Evolutionary conservation across 2,329 filamentous ascomycete species (phyloP).

Genomic region (Aspergillus sp.): DNA sequence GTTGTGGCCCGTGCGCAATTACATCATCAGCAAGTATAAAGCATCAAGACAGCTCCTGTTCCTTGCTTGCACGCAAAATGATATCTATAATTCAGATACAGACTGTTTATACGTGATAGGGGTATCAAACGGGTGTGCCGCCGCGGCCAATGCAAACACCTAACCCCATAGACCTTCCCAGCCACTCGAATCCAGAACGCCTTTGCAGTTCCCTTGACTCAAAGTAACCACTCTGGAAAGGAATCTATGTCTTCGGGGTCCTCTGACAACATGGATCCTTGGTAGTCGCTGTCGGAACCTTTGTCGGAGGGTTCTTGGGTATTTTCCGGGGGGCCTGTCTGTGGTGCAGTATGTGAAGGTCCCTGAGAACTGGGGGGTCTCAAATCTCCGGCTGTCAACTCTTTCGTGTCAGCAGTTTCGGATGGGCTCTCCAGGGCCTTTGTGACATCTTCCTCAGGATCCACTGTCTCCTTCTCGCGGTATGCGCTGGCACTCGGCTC

Average conservation of each 20-base stretch:
- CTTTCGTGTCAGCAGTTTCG: constrained; percentile 15
- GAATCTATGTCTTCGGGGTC: constrained; percentile 58
- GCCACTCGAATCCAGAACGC: no score
- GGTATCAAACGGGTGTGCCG: no score
- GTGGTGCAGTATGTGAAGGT: constrained; percentile 12
- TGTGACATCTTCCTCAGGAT: no score
- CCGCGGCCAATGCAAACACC: no score
- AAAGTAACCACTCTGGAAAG: constrained; percentile 54
- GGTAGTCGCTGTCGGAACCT: constrained; percentile 31
- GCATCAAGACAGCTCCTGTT: not conserved
- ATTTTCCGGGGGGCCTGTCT: constrained; percentile 5
- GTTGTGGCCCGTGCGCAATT: constrained; percentile 3
- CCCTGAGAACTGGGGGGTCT: constrained; percentile 18
- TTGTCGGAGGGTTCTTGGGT: constrained; percentile 9
- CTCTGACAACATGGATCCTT: constrained; percentile 47
- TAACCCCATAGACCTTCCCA: no score
- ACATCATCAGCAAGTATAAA: not conserved
- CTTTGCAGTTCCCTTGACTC: no score
- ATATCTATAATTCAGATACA: not conserved
- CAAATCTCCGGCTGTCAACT: constrained; percentile 15
- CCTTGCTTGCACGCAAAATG: no score
- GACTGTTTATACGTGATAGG: not conserved
- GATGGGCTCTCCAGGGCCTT: not conserved
- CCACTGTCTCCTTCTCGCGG: no score
- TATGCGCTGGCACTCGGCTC: no score